Conservation (phyloP, 1,139 yeast species). For the Pneumocystis oryctolagi region DNA sequence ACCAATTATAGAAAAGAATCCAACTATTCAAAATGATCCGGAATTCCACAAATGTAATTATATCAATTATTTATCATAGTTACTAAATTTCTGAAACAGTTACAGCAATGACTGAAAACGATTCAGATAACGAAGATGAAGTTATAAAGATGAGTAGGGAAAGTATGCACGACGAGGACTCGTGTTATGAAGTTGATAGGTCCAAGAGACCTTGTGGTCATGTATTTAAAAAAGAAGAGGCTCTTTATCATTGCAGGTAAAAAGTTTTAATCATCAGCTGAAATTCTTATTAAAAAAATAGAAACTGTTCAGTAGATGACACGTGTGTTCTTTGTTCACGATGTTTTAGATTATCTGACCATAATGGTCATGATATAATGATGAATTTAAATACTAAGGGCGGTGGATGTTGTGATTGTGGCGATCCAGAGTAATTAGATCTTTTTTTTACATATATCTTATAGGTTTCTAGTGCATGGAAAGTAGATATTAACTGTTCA, state of each 20-base stretch:
- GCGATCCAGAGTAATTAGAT: constrained; percentile 42
- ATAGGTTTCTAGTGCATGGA: constrained; percentile 39
- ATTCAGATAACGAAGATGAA: not conserved
- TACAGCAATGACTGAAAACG: not conserved
- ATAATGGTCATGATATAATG: constrained; percentile 61
- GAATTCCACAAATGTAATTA: constrained; percentile 14
- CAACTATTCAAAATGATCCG: constrained; percentile 16
- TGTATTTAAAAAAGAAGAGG: constrained; percentile 69
- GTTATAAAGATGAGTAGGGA: not conserved
- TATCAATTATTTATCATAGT: constrained; percentile 15
- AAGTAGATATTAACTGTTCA: constrained; percentile 38
- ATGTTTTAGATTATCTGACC: constrained; percentile 60
- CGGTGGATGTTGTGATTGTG: constrained; percentile 94
- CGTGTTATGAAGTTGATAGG: constrained; percentile 26
- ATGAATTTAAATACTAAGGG: constrained; percentile 61
- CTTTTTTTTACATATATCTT: not conserved
- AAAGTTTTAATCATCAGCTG: constrained; percentile 10
- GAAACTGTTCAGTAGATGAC: constrained; percentile 71
- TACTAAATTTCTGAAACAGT: not conserved
- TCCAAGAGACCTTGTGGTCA: constrained; percentile 63
- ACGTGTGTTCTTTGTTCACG: constrained; percentile 72
- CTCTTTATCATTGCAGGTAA: constrained; percentile 56
- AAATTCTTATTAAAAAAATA: constrained; percentile 8
- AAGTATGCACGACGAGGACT: not conserved
- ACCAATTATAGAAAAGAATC: constrained; percentile 24